Evolutionary conservation across 768 basidiomycete species (phyloP).

Genomic region (Boletus eberwhitei): DNA sequence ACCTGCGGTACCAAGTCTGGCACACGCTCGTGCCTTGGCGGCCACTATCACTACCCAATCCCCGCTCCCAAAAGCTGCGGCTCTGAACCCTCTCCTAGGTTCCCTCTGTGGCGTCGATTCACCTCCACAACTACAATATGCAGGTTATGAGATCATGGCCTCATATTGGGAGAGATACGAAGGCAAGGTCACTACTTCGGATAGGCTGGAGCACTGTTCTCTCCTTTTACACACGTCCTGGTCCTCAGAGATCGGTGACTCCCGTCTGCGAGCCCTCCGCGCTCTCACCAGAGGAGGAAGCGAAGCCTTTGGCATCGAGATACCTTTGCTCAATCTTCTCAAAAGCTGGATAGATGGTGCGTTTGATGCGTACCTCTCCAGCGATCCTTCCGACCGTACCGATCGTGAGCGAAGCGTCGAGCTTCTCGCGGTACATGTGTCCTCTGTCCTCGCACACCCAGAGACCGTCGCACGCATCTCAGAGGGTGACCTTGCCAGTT

Average conservation of each 20-base stretch:
- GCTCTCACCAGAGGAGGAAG: conserved; percentile 59
- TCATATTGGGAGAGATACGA: conserved; percentile 66
- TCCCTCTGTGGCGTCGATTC: conserved; percentile 54
- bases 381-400: conserved; percentile 38
- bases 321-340: conserved; percentile 50
- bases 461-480: conserved; percentile 59
- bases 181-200: conserved; percentile 46
- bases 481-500: conserved; percentile 52
- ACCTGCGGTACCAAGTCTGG: conserved; percentile 62
- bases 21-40: conserved; percentile 61
- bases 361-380: conserved; percentile 47
- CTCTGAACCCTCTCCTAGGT: conserved; percentile 58
- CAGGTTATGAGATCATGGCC: conserved; percentile 70
- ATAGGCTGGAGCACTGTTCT: conserved; percentile 61
- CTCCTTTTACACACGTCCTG: conserved; percentile 56
- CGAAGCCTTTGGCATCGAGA: conserved; percentile 65
- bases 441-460: conserved; percentile 44
- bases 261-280: conserved; percentile 62
- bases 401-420: conserved; percentile 68
- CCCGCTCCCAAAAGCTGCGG: conserved; percentile 50
- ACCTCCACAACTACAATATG: conserved; percentile 56
- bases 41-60: conserved; percentile 46
- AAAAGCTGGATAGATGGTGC: conserved; percentile 66
- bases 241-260: conserved; percentile 69
- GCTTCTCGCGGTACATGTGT: conserved; percentile 56